phyloP scores from a whole-genome alignment of 176 grass and related monocot species.

The Eragrostis curvula region DNA sequence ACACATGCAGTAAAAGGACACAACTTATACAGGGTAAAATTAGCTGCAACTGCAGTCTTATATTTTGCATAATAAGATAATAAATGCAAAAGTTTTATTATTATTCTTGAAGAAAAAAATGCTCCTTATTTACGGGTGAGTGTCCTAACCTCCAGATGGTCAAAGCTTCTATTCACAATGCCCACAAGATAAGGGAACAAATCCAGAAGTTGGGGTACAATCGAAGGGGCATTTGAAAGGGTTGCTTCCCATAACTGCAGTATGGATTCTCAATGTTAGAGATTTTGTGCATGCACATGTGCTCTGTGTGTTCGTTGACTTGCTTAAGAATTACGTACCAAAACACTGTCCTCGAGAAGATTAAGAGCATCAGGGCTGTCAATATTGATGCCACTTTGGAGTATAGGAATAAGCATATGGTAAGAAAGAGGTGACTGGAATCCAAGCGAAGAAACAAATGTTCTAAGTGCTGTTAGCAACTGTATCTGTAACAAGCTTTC shows the following conservation, averaged over 20 bases:
- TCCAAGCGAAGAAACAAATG: slow-evolving; percentile 87
- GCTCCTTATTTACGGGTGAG: neutral
- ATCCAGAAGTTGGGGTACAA: slow-evolving; percentile 86
- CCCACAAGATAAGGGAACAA: slow-evolving; percentile 88
- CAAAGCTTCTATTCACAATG: slow-evolving; percentile 90
- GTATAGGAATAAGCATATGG: slow-evolving; percentile 86
- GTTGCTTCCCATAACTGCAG: slow-evolving; percentile 93
- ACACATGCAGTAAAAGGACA: slow-evolving; percentile 21
- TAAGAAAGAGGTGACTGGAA: slow-evolving; percentile 84
- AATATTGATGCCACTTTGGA: slow-evolving; percentile 83
- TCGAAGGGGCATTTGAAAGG: slow-evolving; percentile 83
- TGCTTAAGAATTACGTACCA: slow-evolving; percentile 63
- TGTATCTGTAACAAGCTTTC: slow-evolving; percentile 99
- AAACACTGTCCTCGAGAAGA: slow-evolving; percentile 95
- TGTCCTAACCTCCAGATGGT: slow-evolving; percentile 84
- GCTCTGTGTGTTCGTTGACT: neutral
- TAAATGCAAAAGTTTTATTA: neutral
- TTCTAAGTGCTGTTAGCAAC: slow-evolving; percentile 81
- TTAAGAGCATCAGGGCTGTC: slow-evolving; percentile 97
- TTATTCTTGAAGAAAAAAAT: slow-evolving; percentile 16
- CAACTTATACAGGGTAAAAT: slow-evolving; percentile 4
- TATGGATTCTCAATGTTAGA: slow-evolving; percentile 38
- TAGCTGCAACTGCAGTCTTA: neutral
- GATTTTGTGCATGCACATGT: slow-evolving; percentile 4
- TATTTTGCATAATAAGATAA: slow-evolving; percentile 17